These are phyloP conservation scores for Myochromella boudieri DNA, from an alignment of 768 basidiomycete species.

Conservation along the genomic window DNA sequence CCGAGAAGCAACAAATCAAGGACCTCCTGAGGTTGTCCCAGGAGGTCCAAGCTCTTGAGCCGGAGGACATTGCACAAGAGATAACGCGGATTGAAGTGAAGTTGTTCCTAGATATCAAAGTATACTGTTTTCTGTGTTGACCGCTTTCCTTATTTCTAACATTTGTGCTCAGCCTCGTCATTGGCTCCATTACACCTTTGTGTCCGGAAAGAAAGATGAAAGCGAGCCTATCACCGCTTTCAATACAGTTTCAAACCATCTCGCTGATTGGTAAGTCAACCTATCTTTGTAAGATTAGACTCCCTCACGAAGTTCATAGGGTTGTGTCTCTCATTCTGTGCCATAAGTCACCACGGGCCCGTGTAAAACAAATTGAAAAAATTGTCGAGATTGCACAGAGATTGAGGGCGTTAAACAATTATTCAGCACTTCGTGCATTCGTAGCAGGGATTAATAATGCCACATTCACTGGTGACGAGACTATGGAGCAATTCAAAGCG, in stretches of 20 bases:
- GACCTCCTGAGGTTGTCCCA: conserved; percentile 59
- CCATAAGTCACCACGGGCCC: conserved; percentile 72
- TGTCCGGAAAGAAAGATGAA: conserved; percentile 63
- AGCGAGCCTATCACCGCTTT: conserved; percentile 72
- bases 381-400: conserved; percentile 82
- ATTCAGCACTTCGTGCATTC: conserved; percentile 88
- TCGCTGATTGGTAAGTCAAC: conserved; percentile 72
- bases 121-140: conserved; percentile 30
- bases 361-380: conserved; percentile 85
- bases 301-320: conserved; percentile 42
- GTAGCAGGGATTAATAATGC: conserved; percentile 92
- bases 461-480: conserved; percentile 73
- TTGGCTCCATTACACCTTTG: conserved; percentile 80
- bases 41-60: conserved; percentile 55
- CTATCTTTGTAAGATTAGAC: conserved; percentile 5
- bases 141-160: conserved; percentile 7
- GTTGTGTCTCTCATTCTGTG: conserved; percentile 88
- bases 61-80: conserved; percentile 78
- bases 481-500: conserved; percentile 70
- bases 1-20: conserved; percentile 59
- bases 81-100: conserved; percentile 75
- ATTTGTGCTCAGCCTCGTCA: conserved; percentile 67
- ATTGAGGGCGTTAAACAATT: conserved; percentile 85
- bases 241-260: conserved; percentile 76
- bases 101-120: conserved; percentile 76